These are phyloP conservation scores for Herpetomonas samuelpessoai DNA, from an alignment of 208 protist genomes.

Conservation along the genomic window DNA sequence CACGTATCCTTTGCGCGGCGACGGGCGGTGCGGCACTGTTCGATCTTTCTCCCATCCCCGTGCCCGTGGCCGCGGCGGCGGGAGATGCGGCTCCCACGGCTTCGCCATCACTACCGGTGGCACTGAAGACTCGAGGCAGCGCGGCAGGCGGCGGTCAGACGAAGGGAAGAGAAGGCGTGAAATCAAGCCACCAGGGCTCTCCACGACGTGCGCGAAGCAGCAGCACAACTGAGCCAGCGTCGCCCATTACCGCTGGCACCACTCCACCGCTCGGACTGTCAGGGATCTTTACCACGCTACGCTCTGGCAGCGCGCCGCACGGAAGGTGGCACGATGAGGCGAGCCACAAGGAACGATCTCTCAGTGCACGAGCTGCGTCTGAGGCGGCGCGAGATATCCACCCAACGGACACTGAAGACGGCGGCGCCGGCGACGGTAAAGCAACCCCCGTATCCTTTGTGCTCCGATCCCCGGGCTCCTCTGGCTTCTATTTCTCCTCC, in stretches of 20 bases:
- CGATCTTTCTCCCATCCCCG: slow-evolving; percentile 13
- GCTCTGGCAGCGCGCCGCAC: neutral
- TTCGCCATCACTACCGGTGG: neutral
- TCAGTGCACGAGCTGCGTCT: neutral
- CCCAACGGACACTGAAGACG: neutral
- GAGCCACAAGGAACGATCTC: too few relatives aligned
- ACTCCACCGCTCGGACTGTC: neutral
- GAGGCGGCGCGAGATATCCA: neutral
- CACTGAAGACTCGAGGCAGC: neutral
- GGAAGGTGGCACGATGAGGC: neutral
- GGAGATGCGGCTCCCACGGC: neutral
- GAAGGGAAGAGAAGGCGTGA: neutral
- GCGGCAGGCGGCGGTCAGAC: neutral
- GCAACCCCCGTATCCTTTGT: neutral
- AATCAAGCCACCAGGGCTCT: neutral
- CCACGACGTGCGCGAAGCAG: too few relatives aligned
- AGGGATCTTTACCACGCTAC: neutral
- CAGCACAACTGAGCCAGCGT: too few relatives aligned
- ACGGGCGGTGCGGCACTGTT: slow-evolving; percentile 11
- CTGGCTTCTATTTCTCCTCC: neutral
- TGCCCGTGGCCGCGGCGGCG: neutral
- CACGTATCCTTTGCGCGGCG: slow-evolving; percentile 18
- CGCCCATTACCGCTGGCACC: too few relatives aligned
- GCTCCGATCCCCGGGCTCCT: neutral
- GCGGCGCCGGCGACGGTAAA: neutral